These are phyloP conservation scores for Solanum chaucha DNA, from an alignment of 257 asterid species.

Conservation along the genomic window DNA sequence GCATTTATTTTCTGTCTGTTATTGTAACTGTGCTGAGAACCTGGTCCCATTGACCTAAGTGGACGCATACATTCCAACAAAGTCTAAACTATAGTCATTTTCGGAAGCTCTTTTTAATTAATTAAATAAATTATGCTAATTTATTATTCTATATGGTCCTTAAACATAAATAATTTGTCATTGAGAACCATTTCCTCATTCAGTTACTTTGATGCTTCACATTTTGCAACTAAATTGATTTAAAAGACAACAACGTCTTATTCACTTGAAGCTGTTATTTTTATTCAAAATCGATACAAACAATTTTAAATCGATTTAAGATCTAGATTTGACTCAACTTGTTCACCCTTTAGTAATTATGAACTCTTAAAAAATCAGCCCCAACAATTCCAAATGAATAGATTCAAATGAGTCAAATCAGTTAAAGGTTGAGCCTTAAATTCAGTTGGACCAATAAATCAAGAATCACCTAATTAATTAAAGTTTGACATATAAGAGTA, in stretches of 20 bases:
- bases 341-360: not conserved
- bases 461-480: not conserved
- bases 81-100: not conserved
- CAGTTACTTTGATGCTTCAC: not conserved
- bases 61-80: too few species aligned
- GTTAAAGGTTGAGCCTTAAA: not conserved
- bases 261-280: not conserved
- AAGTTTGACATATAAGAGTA: not conserved
- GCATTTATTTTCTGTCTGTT: too few species aligned
- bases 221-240: not conserved
- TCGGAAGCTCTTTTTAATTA: fast-evolving
- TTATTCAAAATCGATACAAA: not conserved
- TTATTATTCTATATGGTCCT: not conserved
- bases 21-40: too few species aligned
- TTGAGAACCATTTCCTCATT: not conserved
- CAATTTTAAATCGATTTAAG: not conserved
- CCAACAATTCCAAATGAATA: not conserved
- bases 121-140: not conserved
- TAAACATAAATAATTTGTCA: not conserved
- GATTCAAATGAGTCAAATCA: not conserved
- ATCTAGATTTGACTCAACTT: not conserved
- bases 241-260: not conserved
- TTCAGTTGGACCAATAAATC: not conserved
- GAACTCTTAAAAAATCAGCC: not conserved
- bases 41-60: too few species aligned